Evolutionary conservation across 495 filamentous ascomycete species (phyloP).

Genomic region (Xylaria bambusicola): DNA sequence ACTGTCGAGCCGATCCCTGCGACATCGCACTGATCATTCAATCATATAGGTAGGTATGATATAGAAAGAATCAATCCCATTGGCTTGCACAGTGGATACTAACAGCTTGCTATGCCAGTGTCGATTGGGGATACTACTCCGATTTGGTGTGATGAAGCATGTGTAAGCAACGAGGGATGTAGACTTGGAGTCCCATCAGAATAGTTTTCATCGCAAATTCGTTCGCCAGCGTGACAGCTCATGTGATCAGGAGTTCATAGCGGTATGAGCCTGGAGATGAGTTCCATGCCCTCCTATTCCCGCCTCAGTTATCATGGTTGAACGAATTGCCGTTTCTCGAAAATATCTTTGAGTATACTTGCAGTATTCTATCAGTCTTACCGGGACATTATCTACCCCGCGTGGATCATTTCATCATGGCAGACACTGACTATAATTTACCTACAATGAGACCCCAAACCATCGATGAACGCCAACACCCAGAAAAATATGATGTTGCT

Average conservation of each 20-base stretch:
- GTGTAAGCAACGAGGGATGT: no score
- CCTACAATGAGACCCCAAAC: background rate
- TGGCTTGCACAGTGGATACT: constrained; percentile 56
- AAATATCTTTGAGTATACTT: no score
- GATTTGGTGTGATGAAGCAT: background rate
- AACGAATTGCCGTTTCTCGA: no score
- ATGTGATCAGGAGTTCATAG: constrained; percentile 30
- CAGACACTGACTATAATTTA: background rate
- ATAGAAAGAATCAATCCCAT: constrained; percentile 61
- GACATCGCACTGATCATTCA: constrained; percentile 78
- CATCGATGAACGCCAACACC: background rate
- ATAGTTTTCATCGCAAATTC: background rate
- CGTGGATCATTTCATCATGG: background rate
- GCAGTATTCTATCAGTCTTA: no score
- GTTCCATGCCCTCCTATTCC: background rate
- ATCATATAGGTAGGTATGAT: constrained; percentile 75
- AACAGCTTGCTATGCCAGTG: constrained; percentile 56
- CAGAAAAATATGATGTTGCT: constrained; percentile 54
- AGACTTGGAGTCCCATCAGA: background rate
- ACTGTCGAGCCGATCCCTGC: constrained; percentile 74
- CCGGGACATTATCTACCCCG: no score
- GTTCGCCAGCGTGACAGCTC: constrained; percentile 32
- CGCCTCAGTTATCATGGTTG: no score
- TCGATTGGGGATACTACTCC: constrained; percentile 60
- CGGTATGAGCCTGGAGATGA: background rate